Percentiles rank a stretch among this genome's conserved stretches.
phyloP scores from a whole-genome alignment of 2,329 filamentous ascomycete genomes.

The Chaetomium olivaceum region DNA sequence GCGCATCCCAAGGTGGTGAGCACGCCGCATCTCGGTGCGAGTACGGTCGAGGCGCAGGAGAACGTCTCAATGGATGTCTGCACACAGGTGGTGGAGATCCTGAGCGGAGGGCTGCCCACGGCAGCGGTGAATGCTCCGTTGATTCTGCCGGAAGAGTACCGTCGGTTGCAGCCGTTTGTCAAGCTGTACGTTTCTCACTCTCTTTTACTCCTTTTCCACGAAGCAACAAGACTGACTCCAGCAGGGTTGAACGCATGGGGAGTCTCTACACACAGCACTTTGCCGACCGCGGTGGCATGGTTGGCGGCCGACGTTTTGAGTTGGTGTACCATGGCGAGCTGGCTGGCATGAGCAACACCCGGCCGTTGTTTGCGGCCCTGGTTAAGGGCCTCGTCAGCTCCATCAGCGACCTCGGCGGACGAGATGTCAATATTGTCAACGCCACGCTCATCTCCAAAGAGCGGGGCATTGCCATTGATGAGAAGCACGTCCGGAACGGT shows the following conservation, averaged over 20 bases:
- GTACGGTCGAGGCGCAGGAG: conserved; percentile 79
- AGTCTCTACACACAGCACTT: conserved; percentile 78
- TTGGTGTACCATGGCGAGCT: conserved; percentile 76
- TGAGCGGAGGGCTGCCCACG: conserved; percentile 71
- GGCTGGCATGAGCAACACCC: conserved; percentile 69
- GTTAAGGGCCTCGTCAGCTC: conserved; percentile 73
- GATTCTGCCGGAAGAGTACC: conserved; percentile 78
- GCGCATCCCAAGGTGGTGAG: conserved; percentile 71
- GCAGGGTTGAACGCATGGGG: conserved; percentile 71
- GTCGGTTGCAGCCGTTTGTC: conserved; percentile 75
- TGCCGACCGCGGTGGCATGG: conserved; percentile 45
- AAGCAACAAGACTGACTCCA: neutral
- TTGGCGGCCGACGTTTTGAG: conserved; percentile 70
- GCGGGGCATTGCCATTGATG: conserved; percentile 75
- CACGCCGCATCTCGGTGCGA: conserved; percentile 78
- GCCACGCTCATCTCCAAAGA: conserved; percentile 73
- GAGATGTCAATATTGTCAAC: conserved; percentile 82
- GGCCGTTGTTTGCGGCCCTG: conserved; percentile 75
- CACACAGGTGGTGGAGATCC: conserved; percentile 72
- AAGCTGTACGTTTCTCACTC: conserved; percentile 45
- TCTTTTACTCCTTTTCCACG: neutral
- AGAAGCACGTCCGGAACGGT: conserved; percentile 64
- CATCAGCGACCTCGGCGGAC: conserved; percentile 65
- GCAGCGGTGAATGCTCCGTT: conserved; percentile 79
- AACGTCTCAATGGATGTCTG: conserved; percentile 83